A percentile compares a stretch with the other conserved stretches of the same genome.
Evolutionary conservation across 495 filamentous ascomycete species (phyloP).

Genomic region (Lichina pygmaea): DNA sequence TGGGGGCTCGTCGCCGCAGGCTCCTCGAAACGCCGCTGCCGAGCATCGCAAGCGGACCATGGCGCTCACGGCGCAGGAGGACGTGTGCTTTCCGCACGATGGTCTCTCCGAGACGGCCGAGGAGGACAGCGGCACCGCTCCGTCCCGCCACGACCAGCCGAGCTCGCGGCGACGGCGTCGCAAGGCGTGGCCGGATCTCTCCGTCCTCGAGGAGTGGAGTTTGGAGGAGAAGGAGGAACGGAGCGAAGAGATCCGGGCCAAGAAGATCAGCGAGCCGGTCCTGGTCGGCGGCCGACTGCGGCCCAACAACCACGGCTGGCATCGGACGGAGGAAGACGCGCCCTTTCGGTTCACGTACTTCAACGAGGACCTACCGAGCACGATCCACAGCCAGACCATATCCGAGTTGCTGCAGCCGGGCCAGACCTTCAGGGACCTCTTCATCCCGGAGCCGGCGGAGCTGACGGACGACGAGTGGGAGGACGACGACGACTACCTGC

Average conservation of each 20-base stretch:
- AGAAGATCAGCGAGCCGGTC: slow-evolving; percentile 81
- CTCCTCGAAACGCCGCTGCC: slow-evolving; percentile 5
- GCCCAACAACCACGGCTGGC: slow-evolving; percentile 51
- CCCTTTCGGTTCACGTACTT: slow-evolving; percentile 97
- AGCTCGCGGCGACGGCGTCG: slow-evolving; percentile 23
- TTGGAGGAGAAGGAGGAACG: slow-evolving; percentile 72
- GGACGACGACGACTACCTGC: slow-evolving; percentile 28
- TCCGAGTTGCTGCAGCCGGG: slow-evolving; percentile 75
- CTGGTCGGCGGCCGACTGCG: slow-evolving; percentile 69
- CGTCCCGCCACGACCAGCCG: slow-evolving; percentile 11
- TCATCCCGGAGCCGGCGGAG: slow-evolving; percentile 35
- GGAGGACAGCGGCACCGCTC: slow-evolving; percentile 24
- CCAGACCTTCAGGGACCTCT: slow-evolving; percentile 57
- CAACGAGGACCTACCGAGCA: slow-evolving; percentile 83
- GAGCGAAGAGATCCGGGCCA: slow-evolving; percentile 62
- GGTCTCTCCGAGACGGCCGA: slow-evolving; percentile 52
- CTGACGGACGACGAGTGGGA: slow-evolving; percentile 29
- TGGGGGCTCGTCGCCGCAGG: not conserved
- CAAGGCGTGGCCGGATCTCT: slow-evolving; percentile 41
- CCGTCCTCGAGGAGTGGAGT: slow-evolving; percentile 73
- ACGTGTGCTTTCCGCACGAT: slow-evolving; percentile 80
- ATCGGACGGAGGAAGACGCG: slow-evolving; percentile 63
- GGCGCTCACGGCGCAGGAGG: slow-evolving; percentile 38
- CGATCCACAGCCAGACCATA: slow-evolving; percentile 84
- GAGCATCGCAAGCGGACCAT: slow-evolving; percentile 19